phyloP scores from a whole-genome alignment of 306 rosid genomes.

The Cucurbita maxima region DNA sequence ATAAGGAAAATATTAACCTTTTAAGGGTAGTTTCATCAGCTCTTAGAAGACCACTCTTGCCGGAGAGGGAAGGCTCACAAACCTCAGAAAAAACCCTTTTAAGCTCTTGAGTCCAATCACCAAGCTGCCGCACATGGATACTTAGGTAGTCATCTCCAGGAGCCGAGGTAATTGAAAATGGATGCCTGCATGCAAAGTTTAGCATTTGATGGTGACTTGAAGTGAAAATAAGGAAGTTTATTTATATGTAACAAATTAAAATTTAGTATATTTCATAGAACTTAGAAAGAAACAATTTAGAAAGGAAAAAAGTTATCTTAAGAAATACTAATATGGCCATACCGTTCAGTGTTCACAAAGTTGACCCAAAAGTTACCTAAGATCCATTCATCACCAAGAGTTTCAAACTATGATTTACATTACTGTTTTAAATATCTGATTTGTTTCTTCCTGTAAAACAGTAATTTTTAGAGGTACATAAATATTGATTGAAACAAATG shows the following conservation, averaged over 20 bases:
- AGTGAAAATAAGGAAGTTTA: background rate
- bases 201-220: background rate
- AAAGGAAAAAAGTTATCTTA: no score
- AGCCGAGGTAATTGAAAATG: constrained; percentile 95
- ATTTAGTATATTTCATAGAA: background rate
- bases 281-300: background rate
- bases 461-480: background rate
- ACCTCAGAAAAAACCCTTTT: constrained; percentile 84
- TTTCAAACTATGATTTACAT: background rate
- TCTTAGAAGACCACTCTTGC: constrained; percentile 94
- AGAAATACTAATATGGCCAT: background rate
- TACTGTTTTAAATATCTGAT: background rate
- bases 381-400: background rate
- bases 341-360: no score
- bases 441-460: background rate
- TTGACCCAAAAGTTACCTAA: background rate
- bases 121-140: constrained; percentile 94
- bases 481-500: background rate
- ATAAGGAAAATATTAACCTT: constrained; percentile 29
- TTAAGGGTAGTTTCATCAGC: constrained; percentile 89
- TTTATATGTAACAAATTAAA: background rate
- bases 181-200: constrained; percentile 55
- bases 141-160: constrained; percentile 92
- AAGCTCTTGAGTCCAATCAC: constrained; percentile 98
- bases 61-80: constrained; percentile 79